Conservation (phyloP, 164 flowering plant species). For the Stephania cephalantha region DNA sequence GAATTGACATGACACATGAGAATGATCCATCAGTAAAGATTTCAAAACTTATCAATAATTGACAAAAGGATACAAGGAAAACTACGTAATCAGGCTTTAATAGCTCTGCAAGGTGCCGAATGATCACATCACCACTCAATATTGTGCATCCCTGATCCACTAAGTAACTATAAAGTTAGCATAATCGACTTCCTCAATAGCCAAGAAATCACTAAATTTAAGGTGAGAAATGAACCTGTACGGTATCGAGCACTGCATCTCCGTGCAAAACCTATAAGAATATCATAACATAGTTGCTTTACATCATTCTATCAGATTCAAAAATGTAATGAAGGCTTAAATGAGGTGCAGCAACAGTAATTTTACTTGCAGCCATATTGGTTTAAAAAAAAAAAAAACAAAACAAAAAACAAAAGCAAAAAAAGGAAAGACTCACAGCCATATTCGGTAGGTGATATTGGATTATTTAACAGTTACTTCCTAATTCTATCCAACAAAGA, state of each 20-base stretch:
- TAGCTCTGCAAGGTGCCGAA: constrained; percentile 72
- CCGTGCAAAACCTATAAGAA: constrained; percentile 86
- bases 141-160: constrained; percentile 84
- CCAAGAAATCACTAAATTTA: constrained; percentile 5
- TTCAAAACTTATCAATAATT: neutral
- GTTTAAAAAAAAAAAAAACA: no score
- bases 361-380: neutral
- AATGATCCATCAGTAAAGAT: neutral
- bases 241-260: constrained; percentile 82
- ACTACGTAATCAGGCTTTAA: constrained; percentile 83
- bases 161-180: constrained; percentile 11
- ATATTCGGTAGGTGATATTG: neutral
- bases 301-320: neutral
- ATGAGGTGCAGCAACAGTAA: neutral
- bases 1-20: neutral
- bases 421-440: neutral
- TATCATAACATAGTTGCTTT: constrained; percentile 3
- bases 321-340: neutral
- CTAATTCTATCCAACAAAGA: neutral
- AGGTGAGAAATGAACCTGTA: constrained; percentile 41
- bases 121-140: constrained; percentile 95
- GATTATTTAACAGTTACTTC: neutral
- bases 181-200: constrained; percentile 2
- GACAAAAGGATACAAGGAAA: constrained; percentile 77
- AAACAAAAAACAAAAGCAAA: neutral